These are phyloP conservation scores for Millerozyma acaciae DNA, from an alignment of 805 yeast genomes.

Conservation along the genomic window DNA sequence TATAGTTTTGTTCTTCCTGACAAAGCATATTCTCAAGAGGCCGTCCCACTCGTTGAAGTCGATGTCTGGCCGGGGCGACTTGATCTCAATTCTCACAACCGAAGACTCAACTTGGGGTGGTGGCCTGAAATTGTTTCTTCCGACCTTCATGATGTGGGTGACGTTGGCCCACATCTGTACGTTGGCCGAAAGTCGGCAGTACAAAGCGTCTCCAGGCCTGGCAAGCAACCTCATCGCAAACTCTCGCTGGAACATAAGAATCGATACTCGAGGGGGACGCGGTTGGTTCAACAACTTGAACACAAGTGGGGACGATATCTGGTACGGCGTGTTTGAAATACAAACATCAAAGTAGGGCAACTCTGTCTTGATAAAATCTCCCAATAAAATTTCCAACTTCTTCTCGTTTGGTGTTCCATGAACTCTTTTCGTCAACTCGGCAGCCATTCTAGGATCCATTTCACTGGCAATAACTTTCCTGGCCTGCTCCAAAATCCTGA, in stretches of 20 bases:
- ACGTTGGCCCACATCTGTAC: slow-evolving; percentile 99
- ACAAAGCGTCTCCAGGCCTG: slow-evolving; percentile 91
- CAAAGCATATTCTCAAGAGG: slow-evolving; percentile 82
- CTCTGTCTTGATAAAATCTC: slow-evolving; percentile 95
- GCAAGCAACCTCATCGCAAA: slow-evolving; percentile 92
- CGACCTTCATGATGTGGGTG: slow-evolving; percentile 97
- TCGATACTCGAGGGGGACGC: slow-evolving; percentile 89
- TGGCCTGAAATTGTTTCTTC: slow-evolving; percentile 93
- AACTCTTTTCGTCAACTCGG: slow-evolving; percentile 94
- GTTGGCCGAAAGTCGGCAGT: slow-evolving; percentile 91
- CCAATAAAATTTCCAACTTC: slow-evolving; percentile 85
- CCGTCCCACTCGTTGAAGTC: slow-evolving; percentile 98
- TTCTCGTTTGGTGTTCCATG: slow-evolving; percentile 94
- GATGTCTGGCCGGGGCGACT: slow-evolving; percentile 88
- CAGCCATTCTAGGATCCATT: slow-evolving; percentile 99
- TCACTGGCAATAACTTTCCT: slow-evolving; percentile 93
- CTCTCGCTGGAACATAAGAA: slow-evolving; percentile 96
- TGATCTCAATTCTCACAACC: slow-evolving; percentile 90
- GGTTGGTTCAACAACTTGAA: slow-evolving; percentile 89
- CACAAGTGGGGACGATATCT: slow-evolving; percentile 93
- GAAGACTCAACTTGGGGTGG: slow-evolving; percentile 98
- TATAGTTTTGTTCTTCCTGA: slow-evolving; percentile 88
- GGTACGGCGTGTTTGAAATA: slow-evolving; percentile 96
- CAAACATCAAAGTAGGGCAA: slow-evolving; percentile 94
- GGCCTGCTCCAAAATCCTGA: slow-evolving; percentile 87